Evolutionary conservation across 306 rosid species (phyloP).

Genomic region (Calophaca sinica): DNA sequence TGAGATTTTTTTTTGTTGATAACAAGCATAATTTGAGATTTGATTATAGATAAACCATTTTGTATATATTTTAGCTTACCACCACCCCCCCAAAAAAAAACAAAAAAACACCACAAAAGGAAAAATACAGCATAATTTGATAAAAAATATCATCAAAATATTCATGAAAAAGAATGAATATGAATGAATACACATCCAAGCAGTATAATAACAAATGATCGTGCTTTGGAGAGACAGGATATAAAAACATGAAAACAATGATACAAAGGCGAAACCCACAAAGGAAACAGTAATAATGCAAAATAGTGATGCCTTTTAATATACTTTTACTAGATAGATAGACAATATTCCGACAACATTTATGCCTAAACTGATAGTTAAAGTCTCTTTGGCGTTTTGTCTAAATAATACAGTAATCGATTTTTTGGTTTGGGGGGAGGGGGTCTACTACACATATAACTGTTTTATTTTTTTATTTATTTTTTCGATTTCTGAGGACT

Average conservation of each 20-base stretch:
- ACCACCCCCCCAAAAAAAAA: no score
- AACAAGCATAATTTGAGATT: no score
- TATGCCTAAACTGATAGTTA: slow-evolving; percentile 38
- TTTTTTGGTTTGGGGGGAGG: no score
- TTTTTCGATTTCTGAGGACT: background rate
- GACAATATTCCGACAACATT: slow-evolving; percentile 55
- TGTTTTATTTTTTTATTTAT: background rate
- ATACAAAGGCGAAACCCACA: slow-evolving; percentile 46
- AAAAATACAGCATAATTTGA: slow-evolving; percentile 23
- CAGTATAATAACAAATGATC: slow-evolving; percentile 17
- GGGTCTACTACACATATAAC: slow-evolving; percentile 1
- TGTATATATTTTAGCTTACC: no score
- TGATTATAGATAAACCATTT: no score
- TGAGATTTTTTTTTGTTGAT: no score
- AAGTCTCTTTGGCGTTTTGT: slow-evolving; percentile 46
- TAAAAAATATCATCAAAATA: background rate
- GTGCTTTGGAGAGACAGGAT: slow-evolving; percentile 33
- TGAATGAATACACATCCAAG: slow-evolving; percentile 17
- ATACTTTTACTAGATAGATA: slow-evolving; percentile 39
- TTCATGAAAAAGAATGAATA: background rate
- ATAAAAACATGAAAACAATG: slow-evolving; percentile 22
- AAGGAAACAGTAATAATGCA: slow-evolving; percentile 44
- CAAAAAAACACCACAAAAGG: no score
- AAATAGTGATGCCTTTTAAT: slow-evolving; percentile 41
- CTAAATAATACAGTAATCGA: background rate